Evolutionary conservation across 129 eudicot genomes (phyloP).

Genomic region (Artemisia tridentata): DNA sequence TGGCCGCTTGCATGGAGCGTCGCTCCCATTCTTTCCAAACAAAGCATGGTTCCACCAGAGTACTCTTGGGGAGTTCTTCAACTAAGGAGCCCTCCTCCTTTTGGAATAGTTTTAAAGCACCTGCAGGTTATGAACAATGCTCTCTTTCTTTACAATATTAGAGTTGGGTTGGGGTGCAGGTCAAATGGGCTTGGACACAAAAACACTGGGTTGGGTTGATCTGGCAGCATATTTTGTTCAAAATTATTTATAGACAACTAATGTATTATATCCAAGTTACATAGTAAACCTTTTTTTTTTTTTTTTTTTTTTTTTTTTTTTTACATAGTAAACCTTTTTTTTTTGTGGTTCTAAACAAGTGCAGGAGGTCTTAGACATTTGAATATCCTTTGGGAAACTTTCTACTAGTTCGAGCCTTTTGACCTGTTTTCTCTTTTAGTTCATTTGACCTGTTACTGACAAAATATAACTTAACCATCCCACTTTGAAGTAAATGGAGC

Average conservation of each 20-base stretch:
- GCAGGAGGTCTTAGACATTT: too few relatives aligned
- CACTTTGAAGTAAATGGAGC: conserved; percentile 1
- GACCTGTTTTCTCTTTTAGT: neutral
- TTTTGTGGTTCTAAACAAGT: too few relatives aligned
- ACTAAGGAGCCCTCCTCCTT: conserved; percentile 85
- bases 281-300: neutral
- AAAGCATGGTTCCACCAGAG: conserved; percentile 84
- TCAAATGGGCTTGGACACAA: conserved; percentile 1
- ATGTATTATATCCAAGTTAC: neutral
- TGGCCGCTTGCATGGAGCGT: conserved; percentile 99
- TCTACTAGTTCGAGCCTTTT: neutral
- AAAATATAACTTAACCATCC: too few relatives aligned
- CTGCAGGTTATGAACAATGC: conserved; percentile 55
- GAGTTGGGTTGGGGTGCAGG: neutral
- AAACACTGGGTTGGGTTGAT: neutral
- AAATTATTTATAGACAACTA: neutral
- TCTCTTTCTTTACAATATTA: conserved; percentile 9
- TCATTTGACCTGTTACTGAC: neutral
- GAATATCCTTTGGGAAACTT: too few relatives aligned
- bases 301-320: too few relatives aligned
- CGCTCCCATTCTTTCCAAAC: conserved; percentile 80
- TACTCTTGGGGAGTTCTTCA: conserved; percentile 90
- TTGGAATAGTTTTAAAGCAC: conserved; percentile 62
- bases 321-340: too few relatives aligned
- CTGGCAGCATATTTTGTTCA: neutral